Evolutionary conservation across 2,329 filamentous ascomycete species (phyloP), one percentile per base, ranked within the genome.

Genomic region (Paracoccidioides brasiliensis): DNA sequence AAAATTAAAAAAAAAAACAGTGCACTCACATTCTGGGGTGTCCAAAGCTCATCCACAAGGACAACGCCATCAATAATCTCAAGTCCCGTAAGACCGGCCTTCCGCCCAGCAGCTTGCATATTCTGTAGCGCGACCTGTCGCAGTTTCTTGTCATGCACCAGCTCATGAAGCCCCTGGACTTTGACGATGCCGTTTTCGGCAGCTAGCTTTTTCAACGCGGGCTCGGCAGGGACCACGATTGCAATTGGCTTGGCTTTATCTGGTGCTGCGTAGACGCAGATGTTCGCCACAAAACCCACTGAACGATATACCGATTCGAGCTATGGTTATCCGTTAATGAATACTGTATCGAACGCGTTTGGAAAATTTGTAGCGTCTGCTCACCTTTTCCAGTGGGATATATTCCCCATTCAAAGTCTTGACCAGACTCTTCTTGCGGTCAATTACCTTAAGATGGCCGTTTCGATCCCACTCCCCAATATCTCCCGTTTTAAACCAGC

Each of bases 401-500:
- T 97, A 97, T 77, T 97, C 91, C 63, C 91, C 91, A 58, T 90
- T 90, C 61, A 88, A 81, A 60, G 93, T 90, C 83, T 97, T 97
- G 72, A 97, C 88, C 55, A 97, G 77, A 74, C 97, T 97, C 84
- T 97, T 97, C 82, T 95, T 90, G 63, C 91, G 88, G 71, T 97
- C 91, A 67, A 97, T 90, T 69, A 97, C 85, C 63, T 79, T 81
- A 61, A 97, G 73, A 69, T 95, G 87, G 45, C 91, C 91, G 59
- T 85, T 78, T 46, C 75, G 68, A 70, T 91, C 84, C 65, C 91
- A 93, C 69, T 96, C 88, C 64, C 91, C 91, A 69, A 97, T 93
- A 66, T 97, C 91, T 58, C 91, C 91, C 14, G 90, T 95, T 79
- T 86, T 91, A 80, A 97, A 97, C 93, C 93, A 97, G 52, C 89